Base-by-base conservation (phyloP, 768 basidiomycete species). In the Sarcodon aspratus region DNA sequence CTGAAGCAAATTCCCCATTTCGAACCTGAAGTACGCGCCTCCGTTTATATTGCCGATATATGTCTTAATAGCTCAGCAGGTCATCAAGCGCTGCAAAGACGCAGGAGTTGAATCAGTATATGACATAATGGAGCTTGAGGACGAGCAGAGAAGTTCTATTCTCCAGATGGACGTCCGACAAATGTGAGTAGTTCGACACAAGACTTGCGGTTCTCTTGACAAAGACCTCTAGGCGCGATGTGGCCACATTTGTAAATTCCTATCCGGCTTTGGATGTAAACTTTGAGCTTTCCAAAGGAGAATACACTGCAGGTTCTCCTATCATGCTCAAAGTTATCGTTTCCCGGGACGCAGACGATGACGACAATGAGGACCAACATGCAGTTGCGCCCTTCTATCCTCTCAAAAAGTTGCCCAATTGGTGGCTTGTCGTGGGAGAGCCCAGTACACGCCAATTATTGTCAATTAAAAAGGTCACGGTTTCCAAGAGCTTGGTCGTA, bases 81-180 rank as follows among this genome's bases (percentile, higher is more conserved):
- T 86, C 38, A 70, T 98, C 60, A 77, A 80, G 58, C 79, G 93
- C 9, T 97, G 93, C 70, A 86, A 86, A 60, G 78, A 73, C 0
- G 85, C 82, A 7, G 77, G 77, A 7, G 71, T 96, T 48, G 89
- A 91, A 51, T 86, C 88, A 1, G 93, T 99, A 0, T 96, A 97
- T 62, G 96, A 98, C 61, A 76, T 98, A 53, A 96, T 97, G 89
- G 96, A 98, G 63, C 81, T 98, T 80, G 96, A 98, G 60, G 95
- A 97, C 57, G 85, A 87, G 50, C 75, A 88, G 59, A 78, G 96
- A 34, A 87, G 79, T 49, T 69, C 80, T 48, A 67, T 97, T 18
- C 66, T 98, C 31, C 80, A 84, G 58, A 92, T 99, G 89, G 79
- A 82, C 48, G 71, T 82, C 1, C 69, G 74, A 36, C 87, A 96